These are phyloP conservation scores for Crithidia acanthocephali DNA, from an alignment of 208 protist species.

Conservation along the genomic window DNA sequence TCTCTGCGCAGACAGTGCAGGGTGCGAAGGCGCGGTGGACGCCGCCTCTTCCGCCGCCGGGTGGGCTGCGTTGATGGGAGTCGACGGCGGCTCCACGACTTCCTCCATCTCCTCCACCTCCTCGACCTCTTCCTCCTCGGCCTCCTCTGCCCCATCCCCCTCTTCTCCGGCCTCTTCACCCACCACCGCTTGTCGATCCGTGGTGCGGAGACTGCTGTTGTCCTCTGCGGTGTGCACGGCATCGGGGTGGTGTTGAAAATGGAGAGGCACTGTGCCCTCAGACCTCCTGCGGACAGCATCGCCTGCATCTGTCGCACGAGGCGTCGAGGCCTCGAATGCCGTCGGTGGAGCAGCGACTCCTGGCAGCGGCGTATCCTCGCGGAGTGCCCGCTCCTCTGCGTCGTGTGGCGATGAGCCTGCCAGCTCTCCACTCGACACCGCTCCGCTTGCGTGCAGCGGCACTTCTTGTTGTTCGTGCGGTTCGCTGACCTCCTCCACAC, in stretches of 20 bases:
- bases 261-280: too few species aligned
- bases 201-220: too few species aligned
- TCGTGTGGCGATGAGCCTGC: neutral
- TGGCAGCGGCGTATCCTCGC: too few species aligned
- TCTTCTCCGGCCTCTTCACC: neutral
- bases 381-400: neutral
- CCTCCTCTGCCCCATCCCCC: neutral
- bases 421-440: too few species aligned
- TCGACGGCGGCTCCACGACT: neutral
- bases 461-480: neutral
- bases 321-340: too few species aligned
- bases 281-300: too few species aligned
- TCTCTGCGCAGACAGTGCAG: neutral
- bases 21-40: neutral
- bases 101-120: constrained; percentile 1
- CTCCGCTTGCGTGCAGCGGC: too few species aligned
- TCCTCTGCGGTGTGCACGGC: too few species aligned
- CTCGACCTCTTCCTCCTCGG: constrained; percentile 8
- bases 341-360: too few species aligned
- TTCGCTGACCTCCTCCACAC: neutral
- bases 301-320: too few species aligned
- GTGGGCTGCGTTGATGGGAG: neutral
- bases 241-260: too few species aligned
- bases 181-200: too few species aligned
- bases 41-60: neutral